Evolutionary conservation across 2,329 filamentous ascomycete species (phyloP), one percentile per base, ranked within the genome.

Genomic region (Ophiostoma montium): DNA sequence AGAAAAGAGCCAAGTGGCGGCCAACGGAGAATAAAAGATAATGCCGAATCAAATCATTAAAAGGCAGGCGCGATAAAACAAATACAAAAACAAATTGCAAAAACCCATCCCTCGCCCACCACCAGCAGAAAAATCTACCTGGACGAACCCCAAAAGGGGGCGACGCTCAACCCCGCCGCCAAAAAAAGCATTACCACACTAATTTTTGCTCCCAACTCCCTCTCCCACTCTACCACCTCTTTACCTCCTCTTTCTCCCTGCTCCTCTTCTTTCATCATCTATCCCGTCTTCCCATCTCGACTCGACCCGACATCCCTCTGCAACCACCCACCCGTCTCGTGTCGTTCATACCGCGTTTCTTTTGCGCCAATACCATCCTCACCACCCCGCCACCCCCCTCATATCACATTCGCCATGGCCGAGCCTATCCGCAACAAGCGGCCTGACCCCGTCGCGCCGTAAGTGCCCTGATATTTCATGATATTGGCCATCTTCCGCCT

Each of bases 381-480:
- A 38, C 35, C 32, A 31, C 38, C 31, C 23, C 16, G n/a, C 48
- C 27, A 43, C 21, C 41, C 46, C 33, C 30, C 19, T 49, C 43
- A 31, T 36, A 21, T 19, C 19, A 16, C 46, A 33, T 45, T 31
- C 46, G 47, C 59, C 54, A 78, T 80, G 75, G 74, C 75, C 60
- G 75, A 80, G 64, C 75, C 76, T 55, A 80, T 80, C 63, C 75
- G 75, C 67, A 77, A 76, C 66, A 78, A 78, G 66, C 73, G 76
- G 59, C 67, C 71, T 53, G 75, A 79, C 59, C 63, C 69, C 56
- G 67, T 69, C 64, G 76, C 76, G 59, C 76, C 76, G 76, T 80
- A 67, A 67, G 76, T 53, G 49, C 52, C 49, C 47, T 42, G 32
- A 21, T 35, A n/a, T 35, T 15, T 18, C 32, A 23, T 30, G 43